Evolutionary conservation across 108 stramenopile genomes (phyloP), one percentile per base, ranked within the genome.

Genomic region (Skeletonema tropicum): DNA sequence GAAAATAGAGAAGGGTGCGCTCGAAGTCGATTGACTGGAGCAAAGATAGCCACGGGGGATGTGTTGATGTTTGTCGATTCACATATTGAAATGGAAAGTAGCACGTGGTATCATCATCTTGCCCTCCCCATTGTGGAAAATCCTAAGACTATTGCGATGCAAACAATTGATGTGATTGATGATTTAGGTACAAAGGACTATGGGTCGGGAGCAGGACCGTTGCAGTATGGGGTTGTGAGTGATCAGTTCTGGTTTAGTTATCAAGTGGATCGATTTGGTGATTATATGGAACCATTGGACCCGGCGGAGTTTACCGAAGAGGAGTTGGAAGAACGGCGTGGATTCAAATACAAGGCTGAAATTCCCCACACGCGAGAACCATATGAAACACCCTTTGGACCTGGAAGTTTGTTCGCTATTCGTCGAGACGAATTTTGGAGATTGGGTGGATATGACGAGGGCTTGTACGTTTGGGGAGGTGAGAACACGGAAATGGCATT

Each of bases 351-450:
- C 38, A n/a, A 61, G 19, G 73, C 68, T 5, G 84, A 85, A 21
- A 57, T n/a, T 26, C 84, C 84, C 8, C 32, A 49, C 1, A 15
- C 14, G 33, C 57, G 84, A 29, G 60, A 74, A 25, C 82, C 77
- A 59, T 83, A 79, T 59, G 85, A 86, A 62, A 86, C 77, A 23
- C 85, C 85, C 13, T 78, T 86, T 57, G 85, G 77, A 26, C 85
- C 85, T 9, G 85, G 85, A 61, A 71, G 80, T 55, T 68, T 85
- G 36, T 86, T 86, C 59, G 85, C 85, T 41, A 83, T 86, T 33
- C 61, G 81, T 13, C 69, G 70, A 8, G 81, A 86, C 68, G 85
- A 82, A 66, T 86, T 86, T 79, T 86, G 85, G 85, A 76, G 85
- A 38, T 39, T 86, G 21, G 85, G 85, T 15, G 85, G 81, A 3